Evolutionary conservation across 805 yeast genomes (phyloP).

Genomic region (Yamadazyma takamatsuzukensis): DNA sequence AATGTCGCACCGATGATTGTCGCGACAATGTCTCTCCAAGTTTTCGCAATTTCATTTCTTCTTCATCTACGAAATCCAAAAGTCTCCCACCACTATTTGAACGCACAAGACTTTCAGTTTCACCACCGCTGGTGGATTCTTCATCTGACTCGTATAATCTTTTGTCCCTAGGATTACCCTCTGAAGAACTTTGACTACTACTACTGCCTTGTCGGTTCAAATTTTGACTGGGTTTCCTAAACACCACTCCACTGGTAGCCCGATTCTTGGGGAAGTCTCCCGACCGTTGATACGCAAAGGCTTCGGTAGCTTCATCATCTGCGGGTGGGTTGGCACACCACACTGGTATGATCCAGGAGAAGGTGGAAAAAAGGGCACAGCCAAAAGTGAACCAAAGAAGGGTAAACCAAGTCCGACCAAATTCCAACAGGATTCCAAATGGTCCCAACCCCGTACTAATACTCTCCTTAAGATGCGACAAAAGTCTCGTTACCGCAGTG

Average conservation of each 20-base stretch:
- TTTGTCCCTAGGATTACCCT: conserved; percentile 8
- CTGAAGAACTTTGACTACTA: neutral
- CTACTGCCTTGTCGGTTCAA: neutral
- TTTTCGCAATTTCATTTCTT: conserved; percentile 26
- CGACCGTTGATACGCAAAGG: conserved; percentile 8
- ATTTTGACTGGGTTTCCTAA: conserved; percentile 1
- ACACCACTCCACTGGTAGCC: neutral
- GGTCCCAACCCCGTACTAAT: conserved; percentile 31
- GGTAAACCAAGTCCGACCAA: conserved; percentile 41
- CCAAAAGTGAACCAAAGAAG: conserved; percentile 36
- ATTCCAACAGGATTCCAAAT: conserved; percentile 44
- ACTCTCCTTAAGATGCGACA: conserved; percentile 21
- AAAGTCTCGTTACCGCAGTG: conserved; percentile 24
- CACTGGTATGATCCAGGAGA: conserved; percentile 33
- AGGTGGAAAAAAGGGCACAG: conserved; percentile 20
- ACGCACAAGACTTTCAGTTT: no score
- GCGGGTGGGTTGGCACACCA: conserved; percentile 53
- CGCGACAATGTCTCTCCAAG: conserved; percentile 35
- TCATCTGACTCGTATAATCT: conserved; percentile 7
- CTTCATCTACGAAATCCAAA: conserved; percentile 17
- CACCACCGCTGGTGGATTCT: neutral
- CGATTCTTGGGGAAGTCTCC: conserved; percentile 10
- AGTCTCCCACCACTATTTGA: no score
- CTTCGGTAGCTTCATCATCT: conserved; percentile 18
- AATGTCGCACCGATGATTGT: conserved; percentile 29